These are phyloP conservation scores for Diaporthe amygdali DNA, from an alignment of 2,329 filamentous ascomycete genomes.

Conservation along the genomic window DNA sequence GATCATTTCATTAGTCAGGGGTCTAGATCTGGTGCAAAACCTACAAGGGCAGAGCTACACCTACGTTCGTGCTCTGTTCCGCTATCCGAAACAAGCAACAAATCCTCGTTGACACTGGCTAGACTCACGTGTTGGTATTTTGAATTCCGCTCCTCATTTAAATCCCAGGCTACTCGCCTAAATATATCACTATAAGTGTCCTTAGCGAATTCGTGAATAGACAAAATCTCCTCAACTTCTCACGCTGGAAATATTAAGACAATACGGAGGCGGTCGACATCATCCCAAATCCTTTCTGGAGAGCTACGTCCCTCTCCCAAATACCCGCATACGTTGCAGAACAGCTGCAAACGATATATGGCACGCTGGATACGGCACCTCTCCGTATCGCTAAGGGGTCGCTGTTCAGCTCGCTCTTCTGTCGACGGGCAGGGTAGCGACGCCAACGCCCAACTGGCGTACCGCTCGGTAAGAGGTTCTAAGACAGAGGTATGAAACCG, in stretches of 20 bases:
- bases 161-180: background rate
- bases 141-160: background rate
- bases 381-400: slow-evolving; percentile 11
- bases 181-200: background rate
- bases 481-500: slow-evolving; percentile 22
- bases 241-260: background rate
- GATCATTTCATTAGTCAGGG: background rate
- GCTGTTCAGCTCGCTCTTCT: background rate
- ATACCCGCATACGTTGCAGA: slow-evolving; percentile 20
- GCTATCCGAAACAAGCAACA: background rate
- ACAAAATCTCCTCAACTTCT: slow-evolving; percentile 4
- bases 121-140: background rate
- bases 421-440: background rate
- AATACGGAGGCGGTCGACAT: background rate
- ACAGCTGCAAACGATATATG: slow-evolving; percentile 18
- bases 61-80: background rate
- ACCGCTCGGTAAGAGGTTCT: slow-evolving; percentile 26
- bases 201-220: background rate
- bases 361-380: slow-evolving; percentile 22
- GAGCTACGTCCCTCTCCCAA: background rate
- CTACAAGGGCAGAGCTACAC: background rate
- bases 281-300: background rate
- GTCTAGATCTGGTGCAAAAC: too few species aligned
- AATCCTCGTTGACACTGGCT: background rate
- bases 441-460: slow-evolving; percentile 22